These are phyloP conservation scores for Zasmidium cellare DNA, from an alignment of 2,329 filamentous ascomycete species.

Conservation along the genomic window DNA sequence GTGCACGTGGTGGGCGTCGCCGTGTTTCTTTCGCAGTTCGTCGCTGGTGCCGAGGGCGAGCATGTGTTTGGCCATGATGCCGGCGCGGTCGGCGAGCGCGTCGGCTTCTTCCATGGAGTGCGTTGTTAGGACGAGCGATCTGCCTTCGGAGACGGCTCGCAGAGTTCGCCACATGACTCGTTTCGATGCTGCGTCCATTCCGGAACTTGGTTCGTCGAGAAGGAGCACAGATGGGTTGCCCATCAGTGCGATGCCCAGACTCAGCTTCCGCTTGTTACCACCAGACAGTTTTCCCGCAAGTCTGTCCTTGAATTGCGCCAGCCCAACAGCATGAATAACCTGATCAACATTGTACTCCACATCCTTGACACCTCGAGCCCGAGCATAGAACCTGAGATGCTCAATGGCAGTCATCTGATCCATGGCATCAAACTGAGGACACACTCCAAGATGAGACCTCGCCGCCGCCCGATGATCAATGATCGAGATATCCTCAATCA, in stretches of 20 bases:
- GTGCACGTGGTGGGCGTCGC: conserved; percentile 78
- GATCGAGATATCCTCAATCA: conserved; percentile 77
- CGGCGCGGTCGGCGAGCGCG: conserved; percentile 77
- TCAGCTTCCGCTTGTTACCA: conserved; percentile 92
- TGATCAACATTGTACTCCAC: conserved; percentile 75
- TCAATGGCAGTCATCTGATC: conserved; percentile 88
- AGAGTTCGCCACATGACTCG: conserved; percentile 91
- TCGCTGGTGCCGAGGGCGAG: conserved; percentile 78
- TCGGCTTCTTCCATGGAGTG: conserved; percentile 97
- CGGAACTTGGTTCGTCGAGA: conserved; percentile 84
- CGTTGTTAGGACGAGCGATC: conserved; percentile 85
- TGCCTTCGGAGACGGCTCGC: conserved; percentile 68
- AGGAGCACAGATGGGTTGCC: conserved; percentile 85
- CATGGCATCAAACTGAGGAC: conserved; percentile 74
- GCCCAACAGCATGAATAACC: conserved; percentile 77
- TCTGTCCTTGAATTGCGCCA: conserved; percentile 67
- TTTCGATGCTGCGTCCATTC: conserved; percentile 88
- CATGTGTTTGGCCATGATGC: conserved; percentile 84
- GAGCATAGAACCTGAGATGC: conserved; percentile 84
- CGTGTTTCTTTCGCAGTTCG: conserved; percentile 70
- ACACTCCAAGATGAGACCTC: conserved; percentile 80
- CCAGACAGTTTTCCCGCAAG: conserved; percentile 81
- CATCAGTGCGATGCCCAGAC: conserved; percentile 85
- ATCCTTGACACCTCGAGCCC: conserved; percentile 74
- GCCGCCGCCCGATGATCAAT: conserved; percentile 70